Evolutionary conservation across 805 yeast species (phyloP), one percentile per base, ranked within the genome.

Genomic region (Suhomyces sp.): DNA sequence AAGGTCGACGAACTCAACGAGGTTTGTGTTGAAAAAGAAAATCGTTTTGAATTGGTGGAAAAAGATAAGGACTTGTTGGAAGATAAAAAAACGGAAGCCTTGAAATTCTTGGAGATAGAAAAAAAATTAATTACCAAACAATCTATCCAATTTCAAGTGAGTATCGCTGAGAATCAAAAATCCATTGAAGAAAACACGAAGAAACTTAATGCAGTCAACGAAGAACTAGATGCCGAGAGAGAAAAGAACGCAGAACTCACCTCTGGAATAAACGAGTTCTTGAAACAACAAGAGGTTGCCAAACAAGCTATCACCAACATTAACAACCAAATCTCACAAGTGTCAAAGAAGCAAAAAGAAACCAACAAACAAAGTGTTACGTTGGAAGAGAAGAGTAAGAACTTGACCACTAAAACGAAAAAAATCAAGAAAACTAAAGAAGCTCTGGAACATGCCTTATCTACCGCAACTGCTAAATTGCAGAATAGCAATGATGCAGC

Each of bases 1-100:
- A 69, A 77, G 43, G 76, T 86, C 10, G 96, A 87, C 19, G 76
- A 71, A n/a, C 58, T 88, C 43, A 88, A 88, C 53, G 95, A 85
- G 28, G 68, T 78, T 6, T 88, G 95, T 53, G 63, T 77, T 23
- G 95, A 87, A 51, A 90, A 88, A 53, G 86, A 85, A 44, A 77
- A 74, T 40, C 72, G 96, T 40, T 83, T 85, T 48, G 81, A 79
- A 38, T 72, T 88, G 48, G 95, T 88, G 1, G 85, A 81, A 46
- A 77, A 76, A 43, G 96, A 90, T 43, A 79, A 85, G 42, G 70
- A 70, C 8, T 68, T 63, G 31, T 48, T 78, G 28, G 73, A 84
- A 40, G 93, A 86, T 38, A 76, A 76, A 35, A 83, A 88, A 47
- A 75, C 75, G 22, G 79, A 74, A 24, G 95, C 96, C 0, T 58